These are phyloP conservation scores for Raffaelea albimanens DNA, from an alignment of 2,329 filamentous ascomycete genomes.

Conservation along the genomic window DNA sequence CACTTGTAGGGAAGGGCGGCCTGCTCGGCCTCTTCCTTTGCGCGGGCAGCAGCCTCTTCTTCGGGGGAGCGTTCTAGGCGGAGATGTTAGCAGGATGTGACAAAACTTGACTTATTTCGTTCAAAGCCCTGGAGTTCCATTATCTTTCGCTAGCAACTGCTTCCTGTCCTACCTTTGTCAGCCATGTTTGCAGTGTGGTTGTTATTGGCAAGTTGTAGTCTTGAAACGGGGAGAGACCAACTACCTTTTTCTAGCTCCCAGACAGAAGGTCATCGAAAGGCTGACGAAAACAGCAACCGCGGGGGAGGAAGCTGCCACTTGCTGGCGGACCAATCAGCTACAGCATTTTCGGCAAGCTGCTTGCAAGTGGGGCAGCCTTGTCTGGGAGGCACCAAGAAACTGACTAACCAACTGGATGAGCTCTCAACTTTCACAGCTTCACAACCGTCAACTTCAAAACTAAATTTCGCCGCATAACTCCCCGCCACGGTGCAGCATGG, in stretches of 20 bases:
- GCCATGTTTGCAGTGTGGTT: constrained; percentile 4
- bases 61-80: constrained; percentile 41
- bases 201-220: no score
- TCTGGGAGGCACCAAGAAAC: neutral
- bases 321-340: neutral
- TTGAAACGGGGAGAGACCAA: no score
- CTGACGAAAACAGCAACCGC: constrained; percentile 2
- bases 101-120: no score
- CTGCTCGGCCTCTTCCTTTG: constrained; percentile 79
- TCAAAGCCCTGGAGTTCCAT: neutral
- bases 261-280: constrained; percentile 1
- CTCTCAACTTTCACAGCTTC: no score
- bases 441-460: no score
- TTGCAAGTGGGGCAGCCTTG: neutral
- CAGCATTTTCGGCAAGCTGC: neutral
- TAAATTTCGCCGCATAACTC: no score
- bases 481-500: no score
- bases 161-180: constrained; percentile 3
- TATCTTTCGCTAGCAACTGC: neutral
- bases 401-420: no score
- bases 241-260: neutral
- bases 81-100: no score
- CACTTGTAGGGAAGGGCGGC: constrained; percentile 91
- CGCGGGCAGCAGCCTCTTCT: constrained; percentile 48
- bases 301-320: neutral